Base-by-base conservation (phyloP, 2,329 filamentous ascomycete genomes). In the Neurospora crassa region DNA sequence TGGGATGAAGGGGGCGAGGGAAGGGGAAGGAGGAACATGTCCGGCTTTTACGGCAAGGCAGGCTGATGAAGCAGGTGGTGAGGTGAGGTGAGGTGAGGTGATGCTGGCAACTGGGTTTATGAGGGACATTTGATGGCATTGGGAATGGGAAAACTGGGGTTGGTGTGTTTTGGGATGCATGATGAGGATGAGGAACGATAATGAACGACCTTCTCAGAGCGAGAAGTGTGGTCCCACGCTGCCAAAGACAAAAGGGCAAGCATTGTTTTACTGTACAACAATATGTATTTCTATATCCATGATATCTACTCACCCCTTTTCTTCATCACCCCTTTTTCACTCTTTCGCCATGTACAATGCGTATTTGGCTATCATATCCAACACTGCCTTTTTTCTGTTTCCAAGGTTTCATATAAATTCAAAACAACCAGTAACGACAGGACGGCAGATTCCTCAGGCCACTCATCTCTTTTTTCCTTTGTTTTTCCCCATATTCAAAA, bases 1-100 rank as follows among this genome's bases (percentile, higher is more conserved):
- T 2, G 91, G 91, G 69, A 91, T 94, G 75, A 82, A 81, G 71
- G 82, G 83, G 1, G 70, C 69, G 0, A 68, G 63, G 70, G 70
- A 70, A 68, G 67, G 67, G 37, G 68, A 47, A 6, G 70, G 47
- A 18, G 63, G 53, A 29, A 71, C 74, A 29, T 76, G 73, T 72
- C 76, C 76, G 67, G 75, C 74, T 16, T 77, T 77, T 73, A 68
- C 70, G 63, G 67, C 73, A 16, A 63, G 53, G 16, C 53, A 29
- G 14, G 53, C 3, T 37, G 53, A 29, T 14, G 53, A 1, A 34
- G 53, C 24, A 18, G 53, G 53, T 63, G 68, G 67, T 41, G 40
- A 67, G 71, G 71, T 74, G 40, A 67, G 71, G 71, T 74, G 24
- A 63, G 53, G 53, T 63, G 53, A 37, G 34, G 34, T 63, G 53